A percentile compares a stretch with the other conserved stretches of the same genome.
Conservation (phyloP, 495 filamentous ascomycete species). For the Geopyxis carbonaria region DNA sequence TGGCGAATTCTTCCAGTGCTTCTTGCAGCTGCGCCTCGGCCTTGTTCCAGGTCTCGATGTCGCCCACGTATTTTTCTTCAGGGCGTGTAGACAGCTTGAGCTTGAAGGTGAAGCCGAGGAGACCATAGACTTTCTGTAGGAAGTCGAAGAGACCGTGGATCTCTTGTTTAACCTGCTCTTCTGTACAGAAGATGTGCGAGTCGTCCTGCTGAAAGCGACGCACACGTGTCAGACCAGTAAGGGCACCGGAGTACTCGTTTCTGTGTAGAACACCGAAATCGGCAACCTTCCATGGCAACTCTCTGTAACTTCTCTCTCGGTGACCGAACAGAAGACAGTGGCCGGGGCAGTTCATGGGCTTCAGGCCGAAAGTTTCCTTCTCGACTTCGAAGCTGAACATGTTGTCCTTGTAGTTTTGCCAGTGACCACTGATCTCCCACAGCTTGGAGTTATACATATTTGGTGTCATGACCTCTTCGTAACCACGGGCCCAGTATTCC, state of each 20-base stretch:
- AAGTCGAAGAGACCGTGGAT: slow-evolving; percentile 83
- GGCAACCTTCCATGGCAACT: slow-evolving; percentile 75
- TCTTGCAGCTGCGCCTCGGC: slow-evolving; percentile 64
- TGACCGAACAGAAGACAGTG: slow-evolving; percentile 65
- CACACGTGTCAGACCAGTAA: slow-evolving; percentile 80
- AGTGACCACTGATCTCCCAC: slow-evolving; percentile 91
- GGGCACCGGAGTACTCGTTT: slow-evolving; percentile 83
- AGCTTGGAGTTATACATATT: slow-evolving; percentile 87
- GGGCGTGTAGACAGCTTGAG: slow-evolving; percentile 88
- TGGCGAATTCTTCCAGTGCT: slow-evolving; percentile 59
- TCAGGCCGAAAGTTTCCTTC: slow-evolving; percentile 71
- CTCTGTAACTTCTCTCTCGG: slow-evolving; percentile 65
- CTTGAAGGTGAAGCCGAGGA: slow-evolving; percentile 90
- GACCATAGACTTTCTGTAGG: slow-evolving; percentile 62
- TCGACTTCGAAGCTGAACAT: slow-evolving; percentile 91
- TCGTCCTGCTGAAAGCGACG: slow-evolving; percentile 92
- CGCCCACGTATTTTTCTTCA: slow-evolving; percentile 67
- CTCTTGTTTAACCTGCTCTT: slow-evolving; percentile 66
- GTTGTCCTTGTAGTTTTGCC: slow-evolving; percentile 87
- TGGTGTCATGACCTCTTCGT: slow-evolving; percentile 86
- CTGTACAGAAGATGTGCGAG: slow-evolving; percentile 77
- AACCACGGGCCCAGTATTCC: slow-evolving; percentile 85
- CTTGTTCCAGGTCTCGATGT: slow-evolving; percentile 70
- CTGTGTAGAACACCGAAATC: slow-evolving; percentile 92
- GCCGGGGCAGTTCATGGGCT: slow-evolving; percentile 97